phyloP scores from a whole-genome alignment of 1,284 basidiomycete species.

The Hypsizygus ulmarius region DNA sequence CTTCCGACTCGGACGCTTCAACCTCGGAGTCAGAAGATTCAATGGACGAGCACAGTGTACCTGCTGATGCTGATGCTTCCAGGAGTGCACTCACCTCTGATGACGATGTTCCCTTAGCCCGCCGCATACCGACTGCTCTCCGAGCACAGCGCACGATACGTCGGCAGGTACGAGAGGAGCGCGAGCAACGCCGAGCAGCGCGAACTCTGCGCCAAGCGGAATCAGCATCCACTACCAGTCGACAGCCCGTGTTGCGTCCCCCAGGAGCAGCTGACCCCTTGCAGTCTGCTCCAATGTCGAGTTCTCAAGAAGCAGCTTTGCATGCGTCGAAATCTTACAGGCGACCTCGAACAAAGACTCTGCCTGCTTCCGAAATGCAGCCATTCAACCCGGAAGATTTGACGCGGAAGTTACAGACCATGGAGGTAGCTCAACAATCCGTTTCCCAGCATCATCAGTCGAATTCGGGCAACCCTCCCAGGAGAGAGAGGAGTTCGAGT shows the following conservation, averaged over 20 bases:
- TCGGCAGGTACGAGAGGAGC: conserved; percentile 64
- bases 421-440: conserved; percentile 37
- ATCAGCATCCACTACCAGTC: conserved; percentile 24
- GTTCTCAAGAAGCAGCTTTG: conserved; percentile 39
- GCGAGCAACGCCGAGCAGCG: conserved; percentile 54
- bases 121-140: conserved; percentile 73
- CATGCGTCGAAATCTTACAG: conserved; percentile 33
- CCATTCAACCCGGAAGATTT: conserved; percentile 58
- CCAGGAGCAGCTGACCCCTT: conserved; percentile 28
- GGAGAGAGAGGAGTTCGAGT: conserved; percentile 4
- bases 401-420: conserved; percentile 51
- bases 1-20: conserved; percentile 34
- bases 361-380: conserved; percentile 39
- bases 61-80: conserved; percentile 13
- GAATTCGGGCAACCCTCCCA: conserved; percentile 4
- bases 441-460: conserved; percentile 15
- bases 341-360: conserved; percentile 47
- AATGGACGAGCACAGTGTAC: conserved; percentile 42
- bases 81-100: conserved; percentile 31
- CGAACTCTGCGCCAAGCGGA: conserved; percentile 32
- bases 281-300: conserved; percentile 25
- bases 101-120: conserved; percentile 76
- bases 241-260: conserved; percentile 35
- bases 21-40: conserved; percentile 39
- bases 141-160: conserved; percentile 76